Base-by-base conservation (phyloP, 1,284 basidiomycete genomes). In the Rhodotorula sp. region DNA sequence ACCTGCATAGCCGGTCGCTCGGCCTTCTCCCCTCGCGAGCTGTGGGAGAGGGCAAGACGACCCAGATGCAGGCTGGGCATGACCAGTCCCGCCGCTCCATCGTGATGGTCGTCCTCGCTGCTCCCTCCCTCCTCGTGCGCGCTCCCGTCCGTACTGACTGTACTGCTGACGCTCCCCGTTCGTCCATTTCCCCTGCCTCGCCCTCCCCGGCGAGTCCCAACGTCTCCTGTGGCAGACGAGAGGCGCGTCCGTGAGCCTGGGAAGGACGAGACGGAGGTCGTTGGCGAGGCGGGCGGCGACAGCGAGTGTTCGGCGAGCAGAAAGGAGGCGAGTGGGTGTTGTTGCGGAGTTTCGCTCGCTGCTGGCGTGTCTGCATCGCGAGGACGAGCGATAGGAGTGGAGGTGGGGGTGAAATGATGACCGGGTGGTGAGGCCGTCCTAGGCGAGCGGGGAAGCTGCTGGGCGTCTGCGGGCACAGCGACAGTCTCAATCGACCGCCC, bases 1-100 rank as follows among this genome's bases (percentile, higher is more conserved):
- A 19, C 19, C n/a, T 36, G 6, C 17, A 17, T 44, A 4, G 3
- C 27, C 15, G 24, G 29, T 8, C 27, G 29, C 15, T 3, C 47
- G 51, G 24, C 55, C 58, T 8, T 44, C 3, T 10, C 39, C 11
- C 39, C 39, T 10, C 9, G 39, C 9, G 39, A 44, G 39, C 39
- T 44, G 39, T 44, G 11, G 13, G 39, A 44, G 13, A 44, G 39
- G 5, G 39, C 39, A 13, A 17, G 39, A 44, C 39, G 39, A 44
- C 39, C 39, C 19, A 67, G 32, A 13, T 66, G 58, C 22, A 70
- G 53, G 39, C 61, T 64, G 4, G 68, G 68, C 68, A 70, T 70
- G 61, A 70, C 68, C 58, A 70, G 59, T 13, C 48, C 65, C 27
- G 57, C 49, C 17, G 30, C 19, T 15, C 22, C 29, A 4, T 13